These are phyloP conservation scores for Cairneyella variabilis DNA, from an alignment of 495 filamentous ascomycete genomes.

Conservation along the genomic window DNA sequence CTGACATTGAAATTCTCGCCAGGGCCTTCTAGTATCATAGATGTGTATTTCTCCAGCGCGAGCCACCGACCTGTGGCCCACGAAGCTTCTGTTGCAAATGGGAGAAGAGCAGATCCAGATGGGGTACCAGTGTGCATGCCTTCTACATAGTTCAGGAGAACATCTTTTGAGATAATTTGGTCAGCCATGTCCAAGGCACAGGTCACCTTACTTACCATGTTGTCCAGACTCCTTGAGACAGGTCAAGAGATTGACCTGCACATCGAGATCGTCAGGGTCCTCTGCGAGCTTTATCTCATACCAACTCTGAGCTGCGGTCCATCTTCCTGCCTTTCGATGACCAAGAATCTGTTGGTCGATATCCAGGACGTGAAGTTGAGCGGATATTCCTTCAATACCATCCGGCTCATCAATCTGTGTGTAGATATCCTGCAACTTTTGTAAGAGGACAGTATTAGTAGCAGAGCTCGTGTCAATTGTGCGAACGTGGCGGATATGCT, in stretches of 20 bases:
- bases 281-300: slow-evolving; percentile 84
- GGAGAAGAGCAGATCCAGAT: slow-evolving; percentile 56
- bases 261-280: slow-evolving; percentile 68
- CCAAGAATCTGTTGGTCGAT: slow-evolving; percentile 90
- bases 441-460: slow-evolving; percentile 55
- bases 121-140: slow-evolving; percentile 56
- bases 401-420: slow-evolving; percentile 97
- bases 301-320: slow-evolving; percentile 98
- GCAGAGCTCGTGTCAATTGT: slow-evolving; percentile 35
- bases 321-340: slow-evolving; percentile 89
- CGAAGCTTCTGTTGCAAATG: slow-evolving; percentile 83
- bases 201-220: slow-evolving; percentile 44
- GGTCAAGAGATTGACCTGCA: slow-evolving; percentile 77
- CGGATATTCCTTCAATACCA: slow-evolving; percentile 90
- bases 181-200: slow-evolving; percentile 24
- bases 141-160: slow-evolving; percentile 79
- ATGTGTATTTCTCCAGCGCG: slow-evolving; percentile 66
- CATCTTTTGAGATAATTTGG: slow-evolving; percentile 48
- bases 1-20: slow-evolving; percentile 77
- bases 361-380: slow-evolving; percentile 73
- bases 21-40: slow-evolving; percentile 42
- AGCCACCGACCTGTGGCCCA: slow-evolving; percentile 86
- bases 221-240: slow-evolving; percentile 92
- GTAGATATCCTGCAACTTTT: slow-evolving; percentile 86
- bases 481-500: slow-evolving; percentile 66